Conservation (phyloP, 257 asterid species). For the Parsonsia alboflavescens region DNA sequence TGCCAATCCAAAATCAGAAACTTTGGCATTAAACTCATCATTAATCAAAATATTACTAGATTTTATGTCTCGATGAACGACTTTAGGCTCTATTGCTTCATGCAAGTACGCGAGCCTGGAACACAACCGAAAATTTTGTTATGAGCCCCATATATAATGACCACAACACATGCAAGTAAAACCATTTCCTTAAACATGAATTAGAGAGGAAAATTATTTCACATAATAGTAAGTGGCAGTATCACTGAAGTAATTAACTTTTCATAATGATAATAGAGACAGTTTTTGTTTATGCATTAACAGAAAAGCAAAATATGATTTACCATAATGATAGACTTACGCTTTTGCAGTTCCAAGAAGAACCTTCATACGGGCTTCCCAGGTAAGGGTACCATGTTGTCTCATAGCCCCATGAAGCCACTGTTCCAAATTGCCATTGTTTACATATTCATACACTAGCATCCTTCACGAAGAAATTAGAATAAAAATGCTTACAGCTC, state of each 20-base stretch:
- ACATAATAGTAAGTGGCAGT: background rate
- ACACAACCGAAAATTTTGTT: background rate
- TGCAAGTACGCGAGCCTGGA: slow-evolving; percentile 94
- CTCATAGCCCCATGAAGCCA: slow-evolving; percentile 98
- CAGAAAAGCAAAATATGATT: background rate
- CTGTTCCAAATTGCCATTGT: slow-evolving; percentile 91
- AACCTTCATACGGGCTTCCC: slow-evolving; percentile 97
- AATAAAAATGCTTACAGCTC: background rate
- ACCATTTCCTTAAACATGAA: background rate
- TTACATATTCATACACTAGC: slow-evolving; percentile 93
- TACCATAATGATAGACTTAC: slow-evolving; percentile 44
- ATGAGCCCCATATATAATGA: too few species aligned
- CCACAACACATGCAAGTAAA: background rate
- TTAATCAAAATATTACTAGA: slow-evolving; percentile 94
- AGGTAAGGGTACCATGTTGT: slow-evolving; percentile 71
- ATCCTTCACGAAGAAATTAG: slow-evolving; percentile 42
- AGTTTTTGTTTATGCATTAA: background rate
- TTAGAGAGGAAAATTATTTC: background rate
- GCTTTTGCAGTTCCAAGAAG: slow-evolving; percentile 96
- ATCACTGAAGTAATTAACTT: background rate
- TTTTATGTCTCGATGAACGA: slow-evolving; percentile 91
- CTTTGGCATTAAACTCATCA: slow-evolving; percentile 72
- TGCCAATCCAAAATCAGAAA: slow-evolving; percentile 96
- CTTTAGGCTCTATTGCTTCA: slow-evolving; percentile 97
- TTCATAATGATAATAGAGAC: background rate